phyloP scores from a whole-genome alignment of 192 early-diverging fungal genomes.

The Umbelopsis ramanniana region DNA sequence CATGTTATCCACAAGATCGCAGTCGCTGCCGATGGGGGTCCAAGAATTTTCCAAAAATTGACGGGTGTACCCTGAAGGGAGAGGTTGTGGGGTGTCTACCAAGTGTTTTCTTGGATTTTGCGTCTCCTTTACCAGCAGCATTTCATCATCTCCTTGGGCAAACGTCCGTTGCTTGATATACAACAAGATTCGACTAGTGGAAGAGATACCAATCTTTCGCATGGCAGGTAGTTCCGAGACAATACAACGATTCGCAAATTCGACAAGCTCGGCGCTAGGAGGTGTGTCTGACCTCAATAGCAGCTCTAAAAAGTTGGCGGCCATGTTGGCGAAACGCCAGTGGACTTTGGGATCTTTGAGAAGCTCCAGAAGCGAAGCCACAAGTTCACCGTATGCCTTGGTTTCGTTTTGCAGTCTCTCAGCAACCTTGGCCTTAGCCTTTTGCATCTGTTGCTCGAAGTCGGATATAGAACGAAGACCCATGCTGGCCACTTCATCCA shows the following conservation, averaged over 20 bases:
- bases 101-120: conserved; percentile 47
- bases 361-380: conserved; percentile 58
- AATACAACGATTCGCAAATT: conserved; percentile 62
- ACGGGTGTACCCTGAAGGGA: conserved; percentile 42
- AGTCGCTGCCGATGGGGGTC: conserved; percentile 34
- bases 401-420: conserved; percentile 38
- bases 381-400: conserved; percentile 45
- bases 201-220: conserved; percentile 66
- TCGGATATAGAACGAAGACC: conserved; percentile 15
- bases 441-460: conserved; percentile 9
- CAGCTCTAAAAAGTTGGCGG: conserved; percentile 80
- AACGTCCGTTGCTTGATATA: conserved; percentile 73
- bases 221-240: conserved; percentile 76
- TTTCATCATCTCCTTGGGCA: conserved; percentile 50
- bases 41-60: conserved; percentile 40
- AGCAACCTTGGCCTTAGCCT: conserved; percentile 6
- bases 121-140: conserved; percentile 44
- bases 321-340: conserved; percentile 84
- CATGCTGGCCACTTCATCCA: conserved; percentile 21
- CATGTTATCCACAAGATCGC: conserved; percentile 64
- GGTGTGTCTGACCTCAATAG: conserved; percentile 63
- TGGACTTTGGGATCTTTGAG: conserved; percentile 67
- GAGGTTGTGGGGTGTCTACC: conserved; percentile 40
- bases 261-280: conserved; percentile 56
- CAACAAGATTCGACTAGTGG: conserved; percentile 64